Evolutionary conservation across 805 yeast species (phyloP).

Genomic region (Cyberlindnera euphorbiae): DNA sequence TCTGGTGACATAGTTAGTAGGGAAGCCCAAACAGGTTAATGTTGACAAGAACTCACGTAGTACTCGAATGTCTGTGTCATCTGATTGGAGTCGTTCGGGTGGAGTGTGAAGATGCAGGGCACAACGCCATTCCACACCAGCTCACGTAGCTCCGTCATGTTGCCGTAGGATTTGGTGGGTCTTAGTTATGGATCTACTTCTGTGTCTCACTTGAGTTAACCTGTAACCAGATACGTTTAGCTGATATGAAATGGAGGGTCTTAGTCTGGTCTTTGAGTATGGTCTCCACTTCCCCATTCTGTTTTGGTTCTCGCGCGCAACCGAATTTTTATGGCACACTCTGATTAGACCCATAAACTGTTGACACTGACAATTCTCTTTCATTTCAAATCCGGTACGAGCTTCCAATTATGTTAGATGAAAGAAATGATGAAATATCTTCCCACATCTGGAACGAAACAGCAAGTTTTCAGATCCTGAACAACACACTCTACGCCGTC

Average conservation of each 20-base stretch:
- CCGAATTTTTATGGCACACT: no score
- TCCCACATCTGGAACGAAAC: conserved; percentile 15
- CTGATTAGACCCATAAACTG: no score
- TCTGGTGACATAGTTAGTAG: conserved; percentile 3
- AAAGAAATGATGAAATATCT: background rate
- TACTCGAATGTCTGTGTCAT: conserved; percentile 12
- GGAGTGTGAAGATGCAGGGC: conserved; percentile 36
- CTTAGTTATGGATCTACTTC: background rate
- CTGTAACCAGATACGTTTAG: no score
- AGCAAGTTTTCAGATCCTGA: background rate
- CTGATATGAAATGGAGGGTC: no score
- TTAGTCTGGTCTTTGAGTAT: no score
- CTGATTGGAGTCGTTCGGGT: conserved; percentile 21
- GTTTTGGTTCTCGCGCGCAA: no score
- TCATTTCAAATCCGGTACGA: no score
- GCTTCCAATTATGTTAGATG: background rate
- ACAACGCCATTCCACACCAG: conserved; percentile 52
- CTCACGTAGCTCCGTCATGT: conserved; percentile 30
- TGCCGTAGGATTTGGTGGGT: no score
- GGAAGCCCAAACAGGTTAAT: background rate
- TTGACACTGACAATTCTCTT: no score
- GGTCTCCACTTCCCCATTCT: no score
- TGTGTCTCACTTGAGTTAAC: no score
- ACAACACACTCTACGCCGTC: conserved; percentile 4
- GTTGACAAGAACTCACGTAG: conserved; percentile 1